phyloP scores from a whole-genome alignment of 768 basidiomycete genomes.

The Suillus lakei region DNA sequence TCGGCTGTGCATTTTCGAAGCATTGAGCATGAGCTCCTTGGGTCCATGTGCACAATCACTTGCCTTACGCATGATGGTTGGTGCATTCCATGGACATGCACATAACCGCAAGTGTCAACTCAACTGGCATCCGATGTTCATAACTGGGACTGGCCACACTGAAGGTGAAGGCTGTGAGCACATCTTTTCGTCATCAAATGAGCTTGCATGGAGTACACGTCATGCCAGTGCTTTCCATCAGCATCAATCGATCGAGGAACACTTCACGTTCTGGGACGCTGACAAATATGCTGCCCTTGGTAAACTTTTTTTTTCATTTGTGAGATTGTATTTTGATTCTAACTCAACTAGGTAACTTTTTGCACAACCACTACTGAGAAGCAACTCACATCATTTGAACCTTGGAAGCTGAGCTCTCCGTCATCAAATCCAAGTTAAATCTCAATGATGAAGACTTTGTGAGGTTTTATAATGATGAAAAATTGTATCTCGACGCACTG shows the following conservation, averaged over 20 bases:
- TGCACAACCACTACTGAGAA: too few relatives aligned
- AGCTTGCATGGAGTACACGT: slow-evolving; percentile 8
- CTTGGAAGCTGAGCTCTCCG: too few relatives aligned
- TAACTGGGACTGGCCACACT: slow-evolving; percentile 10
- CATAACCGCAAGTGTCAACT: slow-evolving; percentile 35
- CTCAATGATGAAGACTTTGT: too few relatives aligned
- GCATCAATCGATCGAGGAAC: slow-evolving; percentile 19
- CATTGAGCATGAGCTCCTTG: slow-evolving; percentile 17
- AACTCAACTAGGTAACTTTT: too few relatives aligned
- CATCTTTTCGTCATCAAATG: slow-evolving; percentile 9
- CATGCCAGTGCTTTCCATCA: slow-evolving; percentile 6
- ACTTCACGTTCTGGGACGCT: slow-evolving; percentile 23
- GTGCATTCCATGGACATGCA: slow-evolving; percentile 24
- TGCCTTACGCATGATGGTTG: slow-evolving; percentile 18
- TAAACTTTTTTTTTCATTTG: too few relatives aligned
- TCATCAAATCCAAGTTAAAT: too few relatives aligned
- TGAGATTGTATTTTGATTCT: too few relatives aligned
- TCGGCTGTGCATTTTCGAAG: slow-evolving; percentile 26
- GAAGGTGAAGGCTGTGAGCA: slow-evolving; percentile 14
- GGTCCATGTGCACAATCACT: slow-evolving; percentile 2
- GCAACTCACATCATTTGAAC: too few relatives aligned
- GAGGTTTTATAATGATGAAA: too few relatives aligned
- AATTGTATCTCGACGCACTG: too few relatives aligned
- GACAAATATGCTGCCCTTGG: slow-evolving; percentile 24
- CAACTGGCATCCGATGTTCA: slow-evolving; percentile 30